Percentiles rank a stretch among this genome's conserved stretches.
Conservation (phyloP, 164 flowering plant species). For the Houttuynia cordata region DNA sequence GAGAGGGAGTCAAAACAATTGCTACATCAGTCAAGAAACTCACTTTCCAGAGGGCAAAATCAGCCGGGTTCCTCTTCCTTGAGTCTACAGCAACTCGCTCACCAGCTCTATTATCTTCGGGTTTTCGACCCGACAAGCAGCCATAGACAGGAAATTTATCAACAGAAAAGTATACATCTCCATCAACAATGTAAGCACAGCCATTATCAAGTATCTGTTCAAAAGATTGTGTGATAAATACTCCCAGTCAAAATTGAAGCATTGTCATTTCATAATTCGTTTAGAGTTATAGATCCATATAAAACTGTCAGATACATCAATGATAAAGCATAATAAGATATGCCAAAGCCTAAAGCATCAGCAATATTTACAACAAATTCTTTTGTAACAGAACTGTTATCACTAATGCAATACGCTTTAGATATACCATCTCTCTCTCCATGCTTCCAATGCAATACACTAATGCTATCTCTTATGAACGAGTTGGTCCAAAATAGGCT, state of each 20-base stretch:
- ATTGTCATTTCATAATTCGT: too few relatives aligned
- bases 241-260: not conserved
- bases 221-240: not conserved
- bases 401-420: too few relatives aligned
- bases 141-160: conserved; percentile 79
- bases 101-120: conserved; percentile 94
- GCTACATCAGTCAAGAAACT: conserved; percentile 10
- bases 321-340: too few relatives aligned
- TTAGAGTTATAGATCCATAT: too few relatives aligned
- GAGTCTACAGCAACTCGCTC: conserved; percentile 83
- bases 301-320: too few relatives aligned
- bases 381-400: too few relatives aligned
- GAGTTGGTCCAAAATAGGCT: too few relatives aligned
- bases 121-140: conserved; percentile 61
- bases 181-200: conserved; percentile 65
- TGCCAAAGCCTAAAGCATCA: too few relatives aligned
- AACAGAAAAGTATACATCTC: conserved; percentile 90
- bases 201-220: conserved; percentile 83
- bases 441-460: too few relatives aligned
- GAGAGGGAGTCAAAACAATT: not conserved
- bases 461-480: too few relatives aligned
- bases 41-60: conserved; percentile 97
- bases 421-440: too few relatives aligned
- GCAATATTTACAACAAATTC: too few relatives aligned
- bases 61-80: conserved; percentile 87